A percentile compares a stretch with the other conserved stretches of the same genome.
phyloP scores from a whole-genome alignment of 371 early-diverging fungal species.

The Parasitella parasitica region DNA sequence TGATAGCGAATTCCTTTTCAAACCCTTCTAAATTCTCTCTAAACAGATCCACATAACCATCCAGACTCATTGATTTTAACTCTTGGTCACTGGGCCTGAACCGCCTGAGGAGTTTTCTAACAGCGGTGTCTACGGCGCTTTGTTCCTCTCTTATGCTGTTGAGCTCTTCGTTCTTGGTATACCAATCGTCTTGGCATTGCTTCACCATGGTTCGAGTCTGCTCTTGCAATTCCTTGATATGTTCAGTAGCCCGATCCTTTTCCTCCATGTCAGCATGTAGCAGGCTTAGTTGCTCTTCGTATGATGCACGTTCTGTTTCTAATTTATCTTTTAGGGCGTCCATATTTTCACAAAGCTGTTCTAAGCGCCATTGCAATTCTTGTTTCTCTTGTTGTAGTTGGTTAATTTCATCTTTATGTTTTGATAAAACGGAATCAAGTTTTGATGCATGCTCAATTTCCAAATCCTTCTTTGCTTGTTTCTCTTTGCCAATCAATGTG shows the following conservation, averaged over 20 bases:
- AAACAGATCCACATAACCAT: constrained; percentile 1
- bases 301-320: neutral
- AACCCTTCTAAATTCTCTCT: constrained; percentile 6
- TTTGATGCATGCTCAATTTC: constrained; percentile 10
- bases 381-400: neutral
- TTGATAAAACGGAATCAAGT: constrained; percentile 1
- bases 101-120: constrained; percentile 14
- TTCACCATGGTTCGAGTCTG: constrained; percentile 55
- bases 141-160: constrained; percentile 19
- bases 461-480: constrained; percentile 5
- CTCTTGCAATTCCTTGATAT: constrained; percentile 43
- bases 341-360: constrained; percentile 24
- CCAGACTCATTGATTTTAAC: neutral
- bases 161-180: constrained; percentile 34
- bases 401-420: neutral
- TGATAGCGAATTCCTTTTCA: neutral
- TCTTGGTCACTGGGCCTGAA: constrained; percentile 1
- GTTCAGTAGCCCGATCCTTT: constrained; percentile 41
- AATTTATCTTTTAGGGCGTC: constrained; percentile 27
- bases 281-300: constrained; percentile 20
- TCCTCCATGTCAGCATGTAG: constrained; percentile 26
- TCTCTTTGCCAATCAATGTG: constrained; percentile 19
- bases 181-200: constrained; percentile 55
- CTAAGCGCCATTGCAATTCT: neutral
- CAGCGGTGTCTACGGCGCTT: neutral